Evolutionary conservation across 2,329 filamentous ascomycete species (phyloP).

Genomic region (Hysterium pulicare): DNA sequence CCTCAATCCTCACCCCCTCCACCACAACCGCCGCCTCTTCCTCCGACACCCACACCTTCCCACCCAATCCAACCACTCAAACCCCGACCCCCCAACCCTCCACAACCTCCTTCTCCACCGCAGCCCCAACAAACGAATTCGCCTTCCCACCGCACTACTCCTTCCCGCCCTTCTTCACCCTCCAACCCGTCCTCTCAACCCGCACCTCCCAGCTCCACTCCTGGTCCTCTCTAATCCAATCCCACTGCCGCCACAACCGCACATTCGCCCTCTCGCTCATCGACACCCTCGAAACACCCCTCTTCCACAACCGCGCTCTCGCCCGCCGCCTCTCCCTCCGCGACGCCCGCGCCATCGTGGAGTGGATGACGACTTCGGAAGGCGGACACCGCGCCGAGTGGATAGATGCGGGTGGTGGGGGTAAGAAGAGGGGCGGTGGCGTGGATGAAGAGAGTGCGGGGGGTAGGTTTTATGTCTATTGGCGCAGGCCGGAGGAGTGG

Average conservation of each 20-base stretch:
- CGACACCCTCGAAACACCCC: conserved; percentile 50
- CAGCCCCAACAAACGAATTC: conserved; percentile 26
- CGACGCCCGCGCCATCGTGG: conserved; percentile 53
- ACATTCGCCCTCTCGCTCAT: conserved; percentile 72
- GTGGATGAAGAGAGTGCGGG: conserved; percentile 24
- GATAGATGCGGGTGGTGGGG: conserved; percentile 38
- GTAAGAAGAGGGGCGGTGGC: conserved; percentile 10
- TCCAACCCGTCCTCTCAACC: conserved; percentile 70
- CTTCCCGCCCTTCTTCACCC: conserved; percentile 84
- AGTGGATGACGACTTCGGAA: conserved; percentile 53
- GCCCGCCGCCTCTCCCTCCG: conserved; percentile 47
- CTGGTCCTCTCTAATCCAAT: conserved; percentile 81
- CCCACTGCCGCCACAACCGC: conserved; percentile 76
- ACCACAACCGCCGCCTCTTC: background rate
- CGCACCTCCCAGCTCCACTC: conserved; percentile 73
- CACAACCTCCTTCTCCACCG: conserved; percentile 5
- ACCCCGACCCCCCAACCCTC: conserved; percentile 1
- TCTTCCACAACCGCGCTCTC: conserved; percentile 52
- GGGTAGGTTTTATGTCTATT: conserved; percentile 68
- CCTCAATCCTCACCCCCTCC: conserved; percentile 2
- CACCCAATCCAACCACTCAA: background rate
- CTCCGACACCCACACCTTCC: background rate
- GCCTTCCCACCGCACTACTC: conserved; percentile 54
- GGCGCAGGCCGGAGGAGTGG: conserved; percentile 89
- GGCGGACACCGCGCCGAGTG: conserved; percentile 64